Base-by-base conservation (phyloP, 208 protist genomes). In the Wallacemonas sp. region DNA sequence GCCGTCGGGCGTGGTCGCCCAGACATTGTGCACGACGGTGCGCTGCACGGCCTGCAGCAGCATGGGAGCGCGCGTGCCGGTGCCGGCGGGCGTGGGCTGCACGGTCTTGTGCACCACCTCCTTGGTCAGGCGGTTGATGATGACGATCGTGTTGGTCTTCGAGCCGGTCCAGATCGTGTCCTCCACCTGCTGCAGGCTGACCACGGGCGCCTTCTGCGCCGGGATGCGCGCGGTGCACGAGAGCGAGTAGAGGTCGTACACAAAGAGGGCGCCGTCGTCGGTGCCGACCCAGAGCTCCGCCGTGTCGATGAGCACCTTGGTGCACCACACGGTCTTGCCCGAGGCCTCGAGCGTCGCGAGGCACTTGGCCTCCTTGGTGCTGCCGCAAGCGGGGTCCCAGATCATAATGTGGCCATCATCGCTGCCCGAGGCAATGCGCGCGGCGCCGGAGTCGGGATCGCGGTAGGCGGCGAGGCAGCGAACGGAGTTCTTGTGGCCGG, bases 121-220 rank as follows among this genome's bases (percentile, higher is more conserved):
- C 64, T 79, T 82, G 1, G 76, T 74, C 62, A 73, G 70, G 70
- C 82, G 70, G 64, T 79, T 66, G n/a, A 72, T 65, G 49, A 84
- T 76, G 65, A 84, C 70, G 26, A 94, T 69, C 26, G 55, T 74
- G 57, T 83, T 81, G 61, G 88, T 80, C 74, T 88, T 89, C 55
- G 71, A 82, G 57, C 86, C 81, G 39, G 70, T 84, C 89, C 85
- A 94, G 59, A 94, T 77, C 39, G 72, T 79, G 36, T 85, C 76
- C 25, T 65, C 79, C 32, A 92, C 65, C 59, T 72, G 68, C 41
- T 68, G 69, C 64, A 92, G 50, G 22, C 79, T 62, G 7, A 77
- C 76, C 3, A 92, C 66, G 20, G 86, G 78, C 11, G 81, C 77
- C 38, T 61, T 68, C 67, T 89, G 86, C 2, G 73, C 76, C 5